Evolutionary conservation across 2,329 filamentous ascomycete species (phyloP).

Genomic region (Chaetomium sp.): DNA sequence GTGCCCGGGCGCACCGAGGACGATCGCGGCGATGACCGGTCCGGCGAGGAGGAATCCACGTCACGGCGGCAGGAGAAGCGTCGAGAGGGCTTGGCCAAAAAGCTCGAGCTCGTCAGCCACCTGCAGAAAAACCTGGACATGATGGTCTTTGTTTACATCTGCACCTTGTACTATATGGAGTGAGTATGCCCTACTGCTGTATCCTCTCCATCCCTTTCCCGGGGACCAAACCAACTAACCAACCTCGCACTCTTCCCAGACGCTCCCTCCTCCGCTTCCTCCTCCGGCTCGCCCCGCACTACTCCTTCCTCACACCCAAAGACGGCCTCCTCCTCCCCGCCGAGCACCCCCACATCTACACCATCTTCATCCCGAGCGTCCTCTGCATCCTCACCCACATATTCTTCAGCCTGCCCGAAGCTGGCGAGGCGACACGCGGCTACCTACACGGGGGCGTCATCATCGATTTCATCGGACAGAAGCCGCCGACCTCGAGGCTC

Average conservation of each 20-base stretch:
- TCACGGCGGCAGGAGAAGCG: constrained; percentile 34
- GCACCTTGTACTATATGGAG: constrained; percentile 71
- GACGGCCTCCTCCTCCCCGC: constrained; percentile 60
- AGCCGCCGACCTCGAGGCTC: constrained; percentile 59
- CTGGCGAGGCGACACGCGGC: constrained; percentile 63
- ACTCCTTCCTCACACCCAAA: constrained; percentile 66
- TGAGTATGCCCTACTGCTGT: constrained; percentile 40
- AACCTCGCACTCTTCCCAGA: constrained; percentile 43
- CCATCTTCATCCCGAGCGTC: constrained; percentile 60
- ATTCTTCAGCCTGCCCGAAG: constrained; percentile 55
- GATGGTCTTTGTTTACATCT: constrained; percentile 65
- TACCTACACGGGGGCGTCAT: constrained; percentile 69
- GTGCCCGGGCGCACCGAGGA: constrained; percentile 18
- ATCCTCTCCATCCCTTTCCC: background rate
- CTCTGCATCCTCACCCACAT: constrained; percentile 64
- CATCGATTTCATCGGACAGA: constrained; percentile 69
- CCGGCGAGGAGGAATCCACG: constrained; percentile 26
- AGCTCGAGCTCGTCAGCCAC: constrained; percentile 62
- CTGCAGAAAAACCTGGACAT: constrained; percentile 64
- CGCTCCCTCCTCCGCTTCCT: constrained; percentile 66
- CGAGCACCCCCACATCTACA: constrained; percentile 58
- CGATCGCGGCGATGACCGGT: constrained; percentile 19
- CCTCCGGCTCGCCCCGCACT: constrained; percentile 60
- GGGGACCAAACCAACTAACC: background rate
- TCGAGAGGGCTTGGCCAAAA: constrained; percentile 50